These are phyloP conservation scores for Stagonosporopsis cucurbitacearum DNA, from an alignment of 2,329 filamentous ascomycete species.

Conservation along the genomic window DNA sequence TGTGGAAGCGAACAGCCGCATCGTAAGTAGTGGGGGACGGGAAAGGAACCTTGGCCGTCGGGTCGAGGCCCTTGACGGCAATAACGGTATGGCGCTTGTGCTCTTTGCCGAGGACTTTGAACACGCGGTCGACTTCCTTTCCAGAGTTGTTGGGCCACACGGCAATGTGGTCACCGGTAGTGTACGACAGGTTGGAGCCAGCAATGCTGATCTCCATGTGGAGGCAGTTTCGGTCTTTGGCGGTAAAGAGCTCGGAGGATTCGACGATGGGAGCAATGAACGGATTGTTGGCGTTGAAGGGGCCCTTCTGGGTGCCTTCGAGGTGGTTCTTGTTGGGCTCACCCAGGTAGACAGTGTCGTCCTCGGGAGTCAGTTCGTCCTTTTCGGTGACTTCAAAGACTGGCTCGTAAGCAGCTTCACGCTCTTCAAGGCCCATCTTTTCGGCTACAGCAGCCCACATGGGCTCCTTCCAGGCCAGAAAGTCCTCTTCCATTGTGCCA, in stretches of 20 bases:
- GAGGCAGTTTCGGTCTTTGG: slow-evolving; percentile 90
- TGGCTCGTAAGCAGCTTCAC: slow-evolving; percentile 94
- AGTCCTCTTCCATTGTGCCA: slow-evolving; percentile 99
- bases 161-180: slow-evolving; percentile 96
- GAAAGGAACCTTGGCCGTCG: slow-evolving; percentile 96
- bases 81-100: slow-evolving; percentile 83
- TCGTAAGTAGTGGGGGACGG: slow-evolving; percentile 97
- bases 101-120: slow-evolving; percentile 76
- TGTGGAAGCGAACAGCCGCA: slow-evolving; percentile 89
- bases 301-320: slow-evolving; percentile 80
- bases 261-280: slow-evolving; percentile 93
- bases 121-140: slow-evolving; percentile 87
- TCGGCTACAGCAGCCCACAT: slow-evolving; percentile 91
- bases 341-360: slow-evolving; percentile 86
- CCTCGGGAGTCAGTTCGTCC: slow-evolving; percentile 74
- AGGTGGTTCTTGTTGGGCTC: slow-evolving; percentile 97
- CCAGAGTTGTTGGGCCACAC: slow-evolving; percentile 97
- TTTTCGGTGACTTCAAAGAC: slow-evolving; percentile 83
- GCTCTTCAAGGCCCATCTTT: slow-evolving; percentile 89
- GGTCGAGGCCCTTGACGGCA: slow-evolving; percentile 87
- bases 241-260: slow-evolving; percentile 88
- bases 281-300: slow-evolving; percentile 95
- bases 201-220: slow-evolving; percentile 95
- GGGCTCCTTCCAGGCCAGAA: slow-evolving; percentile 97
- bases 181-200: slow-evolving; percentile 88